A percentile compares a stretch with the other conserved stretches of the same genome.
Evolutionary conservation across 192 early-diverging fungal species (phyloP).

Genomic region (Backusella liffmaniae): DNA sequence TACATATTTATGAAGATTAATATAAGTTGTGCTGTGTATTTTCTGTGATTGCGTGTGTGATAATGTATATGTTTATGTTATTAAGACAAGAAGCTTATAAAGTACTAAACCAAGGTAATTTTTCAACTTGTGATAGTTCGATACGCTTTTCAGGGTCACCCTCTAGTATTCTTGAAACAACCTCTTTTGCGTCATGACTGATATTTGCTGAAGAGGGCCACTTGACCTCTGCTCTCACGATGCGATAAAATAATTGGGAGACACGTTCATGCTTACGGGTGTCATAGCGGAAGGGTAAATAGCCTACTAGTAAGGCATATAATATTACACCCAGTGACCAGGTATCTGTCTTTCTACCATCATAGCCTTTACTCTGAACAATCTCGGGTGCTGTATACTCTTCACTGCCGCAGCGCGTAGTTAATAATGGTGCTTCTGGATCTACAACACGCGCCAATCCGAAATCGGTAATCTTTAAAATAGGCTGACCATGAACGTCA

Average conservation of each 20-base stretch:
- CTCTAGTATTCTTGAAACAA: constrained; percentile 47
- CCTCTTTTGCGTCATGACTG: constrained; percentile 45
- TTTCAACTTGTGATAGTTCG: constrained; percentile 35
- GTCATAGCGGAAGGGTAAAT: constrained; percentile 75
- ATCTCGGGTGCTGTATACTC: constrained; percentile 80
- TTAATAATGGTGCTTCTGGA: constrained; percentile 37
- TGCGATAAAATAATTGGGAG: constrained; percentile 57
- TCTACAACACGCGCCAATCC: constrained; percentile 57
- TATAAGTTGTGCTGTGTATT: background rate
- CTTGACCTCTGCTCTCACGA: constrained; percentile 51
- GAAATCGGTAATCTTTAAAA: constrained; percentile 68
- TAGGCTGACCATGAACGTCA: constrained; percentile 17
- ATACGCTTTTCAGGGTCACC: constrained; percentile 44
- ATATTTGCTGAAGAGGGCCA: constrained; percentile 46
- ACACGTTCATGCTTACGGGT: constrained; percentile 46
- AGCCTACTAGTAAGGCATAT: constrained; percentile 71
- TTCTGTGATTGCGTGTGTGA: background rate
- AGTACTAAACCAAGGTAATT: constrained; percentile 49
- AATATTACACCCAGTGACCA: constrained; percentile 83
- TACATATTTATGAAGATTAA: no score
- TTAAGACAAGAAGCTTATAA: background rate
- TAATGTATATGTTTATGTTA: background rate
- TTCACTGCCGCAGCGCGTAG: constrained; percentile 68
- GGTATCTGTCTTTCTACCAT: constrained; percentile 69
- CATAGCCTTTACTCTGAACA: constrained; percentile 57